phyloP scores from a whole-genome alignment of 257 asterid genomes.

The Fraxinus quadrangulata region DNA sequence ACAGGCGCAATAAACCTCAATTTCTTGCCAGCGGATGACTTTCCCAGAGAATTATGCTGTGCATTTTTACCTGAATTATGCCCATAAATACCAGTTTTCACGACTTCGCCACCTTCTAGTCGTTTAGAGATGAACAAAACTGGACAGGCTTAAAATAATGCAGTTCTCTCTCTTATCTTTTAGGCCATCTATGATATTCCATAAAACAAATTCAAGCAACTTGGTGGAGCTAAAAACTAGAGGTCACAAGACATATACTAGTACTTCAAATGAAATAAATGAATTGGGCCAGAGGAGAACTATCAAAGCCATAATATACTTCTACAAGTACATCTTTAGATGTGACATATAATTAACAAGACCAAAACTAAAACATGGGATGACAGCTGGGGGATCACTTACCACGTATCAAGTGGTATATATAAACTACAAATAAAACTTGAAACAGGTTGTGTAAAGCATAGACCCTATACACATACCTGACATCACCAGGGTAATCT shows the following conservation, averaged over 20 bases:
- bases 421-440: constrained; percentile 7
- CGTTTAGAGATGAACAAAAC: not conserved
- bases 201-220: constrained; percentile 8
- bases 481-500: constrained; percentile 86
- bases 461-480: constrained; percentile 40
- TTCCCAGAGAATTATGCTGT: not conserved
- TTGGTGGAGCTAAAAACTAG: not conserved
- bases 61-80: not conserved
- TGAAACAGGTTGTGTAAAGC: not conserved
- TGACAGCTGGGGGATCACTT: not conserved
- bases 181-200: not conserved
- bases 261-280: constrained; percentile 2
- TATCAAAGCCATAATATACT: constrained; percentile 4
- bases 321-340: constrained; percentile 13
- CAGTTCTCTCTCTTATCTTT: constrained; percentile 10
- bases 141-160: not conserved
- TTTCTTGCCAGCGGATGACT: not conserved
- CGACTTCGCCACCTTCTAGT: constrained; percentile 1
- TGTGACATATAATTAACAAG: constrained; percentile 1
- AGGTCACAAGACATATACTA: not conserved
- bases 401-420: constrained; percentile 1
- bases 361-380: not conserved
- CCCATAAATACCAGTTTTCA: not conserved
- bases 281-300: not conserved
- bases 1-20: not conserved